Evolutionary conservation across 495 filamentous ascomycete genomes (phyloP), one percentile per base, ranked within the genome.

Genomic region (Penicillium paxilli): DNA sequence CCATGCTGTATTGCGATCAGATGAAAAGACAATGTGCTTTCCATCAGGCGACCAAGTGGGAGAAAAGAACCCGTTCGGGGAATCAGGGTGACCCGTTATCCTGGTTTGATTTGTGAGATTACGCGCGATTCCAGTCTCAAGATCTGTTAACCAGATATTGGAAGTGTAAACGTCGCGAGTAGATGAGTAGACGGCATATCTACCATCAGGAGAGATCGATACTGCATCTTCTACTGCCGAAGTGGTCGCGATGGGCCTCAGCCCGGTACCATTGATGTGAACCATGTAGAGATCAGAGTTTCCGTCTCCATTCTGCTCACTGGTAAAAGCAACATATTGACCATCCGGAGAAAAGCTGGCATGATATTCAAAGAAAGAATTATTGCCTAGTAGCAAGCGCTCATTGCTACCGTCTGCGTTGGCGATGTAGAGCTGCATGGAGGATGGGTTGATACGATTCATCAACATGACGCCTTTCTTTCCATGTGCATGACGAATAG

Each of bases 331-430:
- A 38, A 62, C 54, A 55, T 55, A 52, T 25, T 62, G 22, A 14
- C 54, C 57, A 30, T 70, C 61, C 0, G 49, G 44, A 2, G 67
- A 69, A 50, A 52, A 70, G 2, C 47, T 58, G 23, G 63, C 47
- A 33, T 69, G 69, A 47, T 68, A 72, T 37, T 72, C 67, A 32
- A 70, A 68, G 9, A 33, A 37, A 23, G 52, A 57, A 17, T 59
- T 52, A 22, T 59, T 57, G n/a, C 57, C 57, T 51, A 70, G 33
- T 12, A 70, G 49, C 46, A 51, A 22, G 6, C 45, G 52, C 16
- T 54, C 60, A 46, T 66, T 61, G 45, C 25, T 63, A 28, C 65
- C 67, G 40, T 70, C 65, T 3, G 60, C 53, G 25, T 70, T 66
- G 44, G 67, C 49, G 23, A 70, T 52, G 42, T 58, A 70, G 0